Evolutionary conservation across 2,329 filamentous ascomycete species (phyloP).

Genomic region (Teratosphaeria nubilosa): DNA sequence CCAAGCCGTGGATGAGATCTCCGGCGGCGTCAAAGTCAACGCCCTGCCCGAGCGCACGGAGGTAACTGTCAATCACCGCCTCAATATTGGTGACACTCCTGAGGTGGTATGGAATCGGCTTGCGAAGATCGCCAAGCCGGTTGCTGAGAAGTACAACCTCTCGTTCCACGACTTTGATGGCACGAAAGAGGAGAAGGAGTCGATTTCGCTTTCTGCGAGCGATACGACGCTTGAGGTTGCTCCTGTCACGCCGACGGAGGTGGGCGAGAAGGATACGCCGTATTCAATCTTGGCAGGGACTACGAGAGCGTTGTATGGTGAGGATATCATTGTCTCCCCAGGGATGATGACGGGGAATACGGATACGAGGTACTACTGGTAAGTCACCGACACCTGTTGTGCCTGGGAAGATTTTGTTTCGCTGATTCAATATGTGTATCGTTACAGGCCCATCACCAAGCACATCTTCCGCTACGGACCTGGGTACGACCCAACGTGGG

Average conservation of each 20-base stretch:
- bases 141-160: conserved; percentile 41
- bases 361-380: neutral
- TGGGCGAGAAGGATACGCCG: conserved; percentile 21
- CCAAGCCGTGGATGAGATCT: conserved; percentile 46
- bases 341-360: conserved; percentile 28
- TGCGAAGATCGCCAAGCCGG: conserved; percentile 34
- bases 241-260: conserved; percentile 23
- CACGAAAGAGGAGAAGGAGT: conserved; percentile 24
- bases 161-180: conserved; percentile 39
- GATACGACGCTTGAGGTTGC: conserved; percentile 22
- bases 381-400: neutral
- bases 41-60: conserved; percentile 47
- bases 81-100: conserved; percentile 45
- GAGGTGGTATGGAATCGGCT: conserved; percentile 38
- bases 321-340: conserved; percentile 28
- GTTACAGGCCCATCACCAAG: conserved; percentile 26
- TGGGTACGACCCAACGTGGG: conserved; percentile 21
- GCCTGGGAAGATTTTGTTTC: neutral
- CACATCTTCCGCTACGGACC: conserved; percentile 29
- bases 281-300: conserved; percentile 31
- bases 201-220: conserved; percentile 20
- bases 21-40: conserved; percentile 49
- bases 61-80: conserved; percentile 46
- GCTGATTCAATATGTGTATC: conserved; percentile 2
- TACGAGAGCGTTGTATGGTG: conserved; percentile 34